Evolutionary conservation across 768 basidiomycete genomes (phyloP).

Genomic region (Phylloporus rhodoxanthus): DNA sequence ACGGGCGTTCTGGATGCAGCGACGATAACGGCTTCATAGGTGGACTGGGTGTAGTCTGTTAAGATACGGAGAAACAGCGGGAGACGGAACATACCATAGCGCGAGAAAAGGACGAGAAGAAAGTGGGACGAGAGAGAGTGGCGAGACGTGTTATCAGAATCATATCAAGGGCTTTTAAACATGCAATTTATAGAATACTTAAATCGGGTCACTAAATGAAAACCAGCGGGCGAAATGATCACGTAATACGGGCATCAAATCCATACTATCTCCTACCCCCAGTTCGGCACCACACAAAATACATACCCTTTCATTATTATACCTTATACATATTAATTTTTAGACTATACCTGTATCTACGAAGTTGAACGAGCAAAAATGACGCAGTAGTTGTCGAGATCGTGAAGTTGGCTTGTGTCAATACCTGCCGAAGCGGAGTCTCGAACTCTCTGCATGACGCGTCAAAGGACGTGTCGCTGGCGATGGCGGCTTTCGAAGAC

Average conservation of each 20-base stretch:
- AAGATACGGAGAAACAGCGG: neutral
- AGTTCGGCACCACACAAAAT: too few species aligned
- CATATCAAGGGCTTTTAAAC: conserved; percentile 31
- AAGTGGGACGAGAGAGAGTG: conserved; percentile 35
- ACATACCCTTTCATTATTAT: too few species aligned
- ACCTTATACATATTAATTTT: too few species aligned
- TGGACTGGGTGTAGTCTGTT: conserved; percentile 23
- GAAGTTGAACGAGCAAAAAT: too few species aligned
- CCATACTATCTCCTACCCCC: too few species aligned
- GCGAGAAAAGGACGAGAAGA: conserved; percentile 33
- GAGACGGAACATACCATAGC: conserved; percentile 42
- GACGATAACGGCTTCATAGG: conserved; percentile 88
- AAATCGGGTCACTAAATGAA: conserved; percentile 9
- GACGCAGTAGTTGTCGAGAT: too few species aligned
- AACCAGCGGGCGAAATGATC: neutral
- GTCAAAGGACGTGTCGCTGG: too few species aligned
- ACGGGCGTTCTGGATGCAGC: conserved; percentile 92
- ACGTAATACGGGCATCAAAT: too few species aligned
- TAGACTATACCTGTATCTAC: too few species aligned
- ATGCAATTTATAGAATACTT: conserved; percentile 4
- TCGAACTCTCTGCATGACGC: too few species aligned
- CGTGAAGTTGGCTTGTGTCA: too few species aligned
- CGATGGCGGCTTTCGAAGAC: too few species aligned
- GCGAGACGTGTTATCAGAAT: conserved; percentile 38
- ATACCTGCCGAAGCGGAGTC: neutral